Evolutionary conservation across 106 monocot genomes (phyloP), one percentile per base, ranked within the genome.

Genomic region (Dactylorhiza incarnata): DNA sequence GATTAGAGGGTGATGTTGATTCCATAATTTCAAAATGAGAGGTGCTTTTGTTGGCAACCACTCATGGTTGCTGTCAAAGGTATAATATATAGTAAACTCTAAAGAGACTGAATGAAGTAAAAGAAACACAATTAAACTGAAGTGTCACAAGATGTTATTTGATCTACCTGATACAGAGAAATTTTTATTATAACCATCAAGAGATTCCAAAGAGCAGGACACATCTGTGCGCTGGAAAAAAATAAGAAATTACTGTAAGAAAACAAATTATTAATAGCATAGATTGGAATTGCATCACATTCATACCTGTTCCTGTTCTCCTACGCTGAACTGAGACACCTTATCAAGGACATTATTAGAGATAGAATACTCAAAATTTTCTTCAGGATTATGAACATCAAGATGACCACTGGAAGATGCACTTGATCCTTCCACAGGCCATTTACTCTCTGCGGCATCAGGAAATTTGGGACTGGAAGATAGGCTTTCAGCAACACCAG

Each of bases 201-300:
- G 29, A 29, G 29, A 29, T 29, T 29, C 29, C 29, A 29, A 29
- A 29, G 29, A 29, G 29, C 29, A 29, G 29, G 29, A 8, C 86
- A 92, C n/a, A 59, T n/a, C 59, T 59, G 13, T 17, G 13, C 59
- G 2, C 59, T 59, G 59, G 2, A 29, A 10, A 10, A 59, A 14
- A 59, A 59, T n/a, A 16, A 59, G 6, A 16, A 59, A 59, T 17
- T 59, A 16, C 16, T 9, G 13, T 6, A 59, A 59, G 13, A 59
- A 19, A 14, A 17, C n/a, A 59, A 17, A 17, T 6, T 16, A 14
- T 16, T n/a, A 59, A 16, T 9, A 59, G 17, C 59, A 59, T 5
- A 5, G 4, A 59, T 6, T 16, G 5, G 16, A 14, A 19, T 6
- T 16, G 59, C 13, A 59, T 19, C n/a, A 0, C 59, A 16, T 29